Evolutionary conservation across 768 basidiomycete genomes (phyloP), one percentile per base, ranked within the genome.

Genomic region (Serpula lacrymans): DNA sequence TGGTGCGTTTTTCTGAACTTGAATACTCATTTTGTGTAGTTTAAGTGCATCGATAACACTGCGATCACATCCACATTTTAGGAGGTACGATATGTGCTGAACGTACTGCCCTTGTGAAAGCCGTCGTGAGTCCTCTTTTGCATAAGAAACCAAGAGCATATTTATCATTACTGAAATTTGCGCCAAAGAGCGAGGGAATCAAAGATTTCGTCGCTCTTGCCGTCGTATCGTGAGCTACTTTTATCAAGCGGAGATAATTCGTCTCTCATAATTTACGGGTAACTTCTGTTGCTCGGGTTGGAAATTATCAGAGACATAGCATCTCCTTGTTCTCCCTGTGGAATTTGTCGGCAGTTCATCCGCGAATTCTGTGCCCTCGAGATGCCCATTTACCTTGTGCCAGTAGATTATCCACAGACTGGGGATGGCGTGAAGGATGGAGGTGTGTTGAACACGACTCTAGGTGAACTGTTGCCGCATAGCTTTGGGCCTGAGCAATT

Each of bases 51-150:
- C 16, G 11, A 13, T 6, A 17, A 14, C 28, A 21, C 27, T 28
- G n/a, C 27, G 9, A n/a, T n/a, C 27, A 9, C 27, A 16, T 7
- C 7, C n/a, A 16, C 16, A 24, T 13, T 22, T 10, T 42, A 95
- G 93, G 93, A 4, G 90, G 78, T 1, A 78, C 87, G 0, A 94
- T 97, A 44, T 98, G 95, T 50, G 95, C 95, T 0, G 95, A 99
- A 59, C 71, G 94, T 22, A 97, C 95, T 0, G 94, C 94, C 0
- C 70, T 99, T 39, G 85, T 92, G n/a, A 96, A 96, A 61, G 94
- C 91, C 20, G 81, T 86, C 16, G 93, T 94, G 47, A 62, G 88
- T 71, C 3, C 17, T 26, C 21, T 29, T 20, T 17, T 30, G 18
- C 41, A 12, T 20, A 23, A 20, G 14, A 6, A 18, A 25, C 34